phyloP scores from a whole-genome alignment of 1,284 basidiomycete species.

The Malassezia vespertilionis region DNA sequence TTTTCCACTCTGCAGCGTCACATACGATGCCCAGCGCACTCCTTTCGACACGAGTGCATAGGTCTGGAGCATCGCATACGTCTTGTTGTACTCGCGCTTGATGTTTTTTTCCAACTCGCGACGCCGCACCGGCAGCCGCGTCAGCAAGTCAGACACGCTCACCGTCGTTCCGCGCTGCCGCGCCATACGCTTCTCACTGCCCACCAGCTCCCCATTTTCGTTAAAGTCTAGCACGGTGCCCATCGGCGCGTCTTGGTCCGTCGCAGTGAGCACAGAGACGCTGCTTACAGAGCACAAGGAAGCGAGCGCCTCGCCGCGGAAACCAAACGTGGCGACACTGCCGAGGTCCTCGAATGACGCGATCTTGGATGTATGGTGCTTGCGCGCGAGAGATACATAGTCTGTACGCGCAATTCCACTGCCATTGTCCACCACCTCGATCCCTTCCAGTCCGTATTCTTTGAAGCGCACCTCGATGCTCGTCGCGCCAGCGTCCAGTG shows the following conservation, averaged over 20 bases:
- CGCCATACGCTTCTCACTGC: slow-evolving; percentile 51
- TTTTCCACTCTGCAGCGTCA: neutral
- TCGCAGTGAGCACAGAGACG: slow-evolving; percentile 39
- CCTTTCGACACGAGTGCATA: slow-evolving; percentile 68
- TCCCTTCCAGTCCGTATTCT: slow-evolving; percentile 69
- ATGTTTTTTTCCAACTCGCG: slow-evolving; percentile 81
- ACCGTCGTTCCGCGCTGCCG: slow-evolving; percentile 82
- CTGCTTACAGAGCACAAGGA: slow-evolving; percentile 79
- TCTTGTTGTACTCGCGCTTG: slow-evolving; percentile 82
- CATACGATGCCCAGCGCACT: slow-evolving; percentile 63
- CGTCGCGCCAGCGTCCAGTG: slow-evolving; percentile 80
- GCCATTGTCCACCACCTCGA: slow-evolving; percentile 91
- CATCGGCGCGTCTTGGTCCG: slow-evolving; percentile 30
- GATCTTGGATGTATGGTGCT: slow-evolving; percentile 90
- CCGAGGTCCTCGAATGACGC: slow-evolving; percentile 64
- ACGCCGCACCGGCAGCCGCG: slow-evolving; percentile 72
- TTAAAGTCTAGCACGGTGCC: slow-evolving; percentile 39
- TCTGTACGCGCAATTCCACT: slow-evolving; percentile 68
- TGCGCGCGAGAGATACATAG: slow-evolving; percentile 67
- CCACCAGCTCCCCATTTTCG: slow-evolving; percentile 24
- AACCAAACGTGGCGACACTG: slow-evolving; percentile 75
- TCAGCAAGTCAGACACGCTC: slow-evolving; percentile 63
- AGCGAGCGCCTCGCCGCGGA: slow-evolving; percentile 87
- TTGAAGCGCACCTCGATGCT: slow-evolving; percentile 81
- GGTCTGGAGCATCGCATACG: slow-evolving; percentile 66